Percentiles rank a stretch among this genome's conserved stretches.
Evolutionary conservation across 2,329 filamentous ascomycete genomes (phyloP).

Genomic region (Phialocephala sp.): DNA sequence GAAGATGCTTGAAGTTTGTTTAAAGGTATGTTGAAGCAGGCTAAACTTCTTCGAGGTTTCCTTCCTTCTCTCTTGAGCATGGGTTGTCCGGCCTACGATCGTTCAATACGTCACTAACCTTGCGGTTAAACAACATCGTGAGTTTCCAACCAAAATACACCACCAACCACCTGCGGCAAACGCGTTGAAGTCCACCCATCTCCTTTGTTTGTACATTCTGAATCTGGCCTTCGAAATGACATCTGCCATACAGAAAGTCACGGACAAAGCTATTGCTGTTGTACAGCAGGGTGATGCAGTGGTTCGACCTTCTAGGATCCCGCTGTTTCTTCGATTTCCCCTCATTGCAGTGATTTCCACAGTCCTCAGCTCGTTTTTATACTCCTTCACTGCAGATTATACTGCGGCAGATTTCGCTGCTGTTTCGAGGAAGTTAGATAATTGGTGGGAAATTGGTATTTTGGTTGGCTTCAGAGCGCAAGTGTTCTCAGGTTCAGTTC

Average conservation of each 20-base stretch:
- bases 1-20: background rate
- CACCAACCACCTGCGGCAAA: background rate
- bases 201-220: background rate
- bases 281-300: conserved; percentile 28
- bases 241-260: conserved; percentile 13
- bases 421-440: conserved; percentile 68
- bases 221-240: conserved; percentile 14
- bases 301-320: conserved; percentile 44
- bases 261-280: conserved; percentile 23
- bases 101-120: conserved; percentile 13
- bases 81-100: conserved; percentile 8
- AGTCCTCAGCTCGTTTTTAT: conserved; percentile 66
- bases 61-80: no score
- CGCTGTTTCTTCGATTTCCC: conserved; percentile 55
- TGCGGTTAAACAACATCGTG: conserved; percentile 16
- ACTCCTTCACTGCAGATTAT: conserved; percentile 62
- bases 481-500: conserved; percentile 41
- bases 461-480: conserved; percentile 61
- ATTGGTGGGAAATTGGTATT: conserved; percentile 63
- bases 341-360: conserved; percentile 61
- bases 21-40: background rate
- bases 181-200: background rate
- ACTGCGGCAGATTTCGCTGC: conserved; percentile 65
- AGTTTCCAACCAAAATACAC: conserved; percentile 10
- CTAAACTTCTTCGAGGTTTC: background rate